phyloP scores from a whole-genome alignment of 495 filamentous ascomycete species.

The Glutinoglossum americanum region DNA sequence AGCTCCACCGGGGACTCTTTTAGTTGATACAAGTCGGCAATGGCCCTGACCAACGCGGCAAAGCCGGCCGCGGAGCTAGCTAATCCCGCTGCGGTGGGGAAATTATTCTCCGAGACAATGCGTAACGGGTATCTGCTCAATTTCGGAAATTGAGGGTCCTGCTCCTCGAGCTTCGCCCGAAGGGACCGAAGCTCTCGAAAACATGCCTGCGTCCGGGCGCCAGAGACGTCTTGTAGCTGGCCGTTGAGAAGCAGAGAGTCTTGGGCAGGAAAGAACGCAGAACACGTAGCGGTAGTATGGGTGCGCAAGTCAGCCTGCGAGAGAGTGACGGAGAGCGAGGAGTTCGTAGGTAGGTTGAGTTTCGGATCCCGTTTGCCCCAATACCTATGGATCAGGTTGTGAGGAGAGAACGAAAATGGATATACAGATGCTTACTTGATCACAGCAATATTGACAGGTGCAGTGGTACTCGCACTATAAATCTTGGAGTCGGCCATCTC shows the following conservation, averaged over 20 bases:
- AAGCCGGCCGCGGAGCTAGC: conserved; percentile 87
- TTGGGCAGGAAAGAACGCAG: conserved; percentile 38
- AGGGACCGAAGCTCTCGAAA: conserved; percentile 64
- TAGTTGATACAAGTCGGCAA: conserved; percentile 79
- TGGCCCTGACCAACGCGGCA: conserved; percentile 77
- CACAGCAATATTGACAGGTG: conserved; percentile 96
- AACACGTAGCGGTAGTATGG: conserved; percentile 89
- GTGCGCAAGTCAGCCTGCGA: conserved; percentile 86
- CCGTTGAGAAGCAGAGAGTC: conserved; percentile 76
- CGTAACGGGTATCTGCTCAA: conserved; percentile 52
- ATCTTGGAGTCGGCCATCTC: conserved; percentile 31
- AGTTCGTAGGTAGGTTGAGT: conserved; percentile 93
- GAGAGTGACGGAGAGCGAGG: conserved; percentile 86
- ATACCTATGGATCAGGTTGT: conserved; percentile 34
- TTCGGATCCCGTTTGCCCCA: conserved; percentile 91
- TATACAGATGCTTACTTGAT: conserved; percentile 49
- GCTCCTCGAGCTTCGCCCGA: conserved; percentile 48
- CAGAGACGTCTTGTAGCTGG: conserved; percentile 59
- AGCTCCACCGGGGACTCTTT: conserved; percentile 57
- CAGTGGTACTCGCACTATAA: conserved; percentile 83
- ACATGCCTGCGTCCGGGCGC: conserved; percentile 76
- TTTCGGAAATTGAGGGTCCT: conserved; percentile 49
- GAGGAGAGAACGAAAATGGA: background rate
- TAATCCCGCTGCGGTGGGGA: conserved; percentile 93
- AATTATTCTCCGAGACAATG: conserved; percentile 89